Base-by-base conservation (phyloP, 805 yeast species). In the Monosporozyma aerobia region DNA sequence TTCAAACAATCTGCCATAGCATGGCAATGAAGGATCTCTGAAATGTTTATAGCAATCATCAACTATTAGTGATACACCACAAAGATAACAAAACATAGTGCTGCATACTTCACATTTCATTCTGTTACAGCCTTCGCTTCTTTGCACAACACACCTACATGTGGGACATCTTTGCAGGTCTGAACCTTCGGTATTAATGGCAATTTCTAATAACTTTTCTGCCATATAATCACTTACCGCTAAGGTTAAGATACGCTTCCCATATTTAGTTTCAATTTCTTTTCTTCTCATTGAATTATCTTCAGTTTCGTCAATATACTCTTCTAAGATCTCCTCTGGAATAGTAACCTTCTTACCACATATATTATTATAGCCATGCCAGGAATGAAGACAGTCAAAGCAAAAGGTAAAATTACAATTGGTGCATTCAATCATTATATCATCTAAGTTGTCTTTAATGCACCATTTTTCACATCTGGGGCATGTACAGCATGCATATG, bases 61-160 rank as follows among this genome's bases (percentile, higher is more conserved):
- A 5, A 65, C 63, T 22, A 64, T 57, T 52, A 79, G 59, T 14
- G 63, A 55, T 2, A 59, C 62, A 1, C 82, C 82, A 66, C 87
- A 82, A 9, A 80, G 45, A 54, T 76, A 78, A 60, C 87, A 82
- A 56, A 82, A 82, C 44, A 64, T 59, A 0, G 75, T 68, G 4
- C 58, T 56, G 55, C 87, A 82, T 5, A 73, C 65, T 0, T 71
- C 56, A 59, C 88, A 82, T 40, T 70, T 72, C 83, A 82, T 80
- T 59, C 79, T 80, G 59, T 81, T 82, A 62, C 87, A 82, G 5
- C 87, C 88, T 57, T 81, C 85, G 25, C 75, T 68, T 53, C 79
- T 73, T 54, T 80, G 79, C 5, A 80, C 75, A 6, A 74, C 74
- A 2, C 74, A 59, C 14, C 64, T 62, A 59, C 87, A 82, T 3